Base-by-base conservation (phyloP, 108 stramenopile genomes). In the Skeletonema marinoi region DNA sequence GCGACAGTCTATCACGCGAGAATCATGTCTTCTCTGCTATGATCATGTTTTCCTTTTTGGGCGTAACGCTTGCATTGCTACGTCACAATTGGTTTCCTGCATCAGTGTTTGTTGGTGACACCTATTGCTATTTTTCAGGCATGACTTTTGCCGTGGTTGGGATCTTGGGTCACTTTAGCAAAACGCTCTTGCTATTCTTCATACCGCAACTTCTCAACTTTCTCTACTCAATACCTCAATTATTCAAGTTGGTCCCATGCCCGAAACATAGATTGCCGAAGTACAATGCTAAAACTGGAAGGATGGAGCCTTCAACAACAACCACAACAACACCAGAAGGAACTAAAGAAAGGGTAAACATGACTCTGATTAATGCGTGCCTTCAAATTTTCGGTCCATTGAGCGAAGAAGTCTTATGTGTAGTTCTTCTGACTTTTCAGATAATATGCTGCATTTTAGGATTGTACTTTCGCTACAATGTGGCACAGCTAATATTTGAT, bases 61-160 rank as follows among this genome's bases (percentile, higher is more conserved):
- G 89, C 13, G 93, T 94, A 25, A 92, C 96, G 3, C 65, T 95
- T 65, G 98, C 88, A 11, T 76, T 99, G 60, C 74, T 98, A 58
- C 66, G 85, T 33, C 89, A 91, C 74, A 99, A 99, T 83, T 97
- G 97, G 97, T 99, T 90, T 65, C 99, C 99, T 3, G 93, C 99
- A 12, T 72, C 61, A 12, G 93, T 96, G 1, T 99, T 99, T 78
- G 99, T 99, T 29, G 99, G 99, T 2, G 99, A 99, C 81, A 98
- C 98, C 32, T 99, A 88, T 77, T 98, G 98, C 75, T 99, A 99
- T 84, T 98, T 97, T 80, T 97, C 98, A 19, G 99, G 99, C 1
- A 98, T 99, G 98, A 97, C 97, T 0, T 96, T 99, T 86, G 98
- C 97, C 2, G 96, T 96, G 21, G 96, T 96, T 31, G 98, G 97